Conservation (phyloP, 2,329 filamentous ascomycete species). For the Fusarium nurragi region DNA sequence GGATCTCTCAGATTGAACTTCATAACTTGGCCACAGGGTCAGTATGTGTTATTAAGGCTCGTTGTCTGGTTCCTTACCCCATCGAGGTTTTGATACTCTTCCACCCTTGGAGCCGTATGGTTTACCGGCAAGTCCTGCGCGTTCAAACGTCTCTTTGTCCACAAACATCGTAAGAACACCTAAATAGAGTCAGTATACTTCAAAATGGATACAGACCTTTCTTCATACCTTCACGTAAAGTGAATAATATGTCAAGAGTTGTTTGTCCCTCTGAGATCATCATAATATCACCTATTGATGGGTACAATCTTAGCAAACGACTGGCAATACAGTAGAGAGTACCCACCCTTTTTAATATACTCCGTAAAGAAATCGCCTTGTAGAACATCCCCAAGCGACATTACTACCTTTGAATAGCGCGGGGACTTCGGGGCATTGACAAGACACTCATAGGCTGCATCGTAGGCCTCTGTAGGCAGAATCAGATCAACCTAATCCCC, state of each 20-base stretch:
- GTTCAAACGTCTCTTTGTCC: conserved; percentile 83
- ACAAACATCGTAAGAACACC: conserved; percentile 80
- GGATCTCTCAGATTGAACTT: conserved; percentile 77
- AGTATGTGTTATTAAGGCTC: conserved; percentile 28
- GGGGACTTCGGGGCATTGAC: conserved; percentile 50
- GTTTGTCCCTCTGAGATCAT: conserved; percentile 84
- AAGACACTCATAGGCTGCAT: conserved; percentile 63
- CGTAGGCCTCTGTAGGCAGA: conserved; percentile 71
- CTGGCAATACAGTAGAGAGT: accelerated
- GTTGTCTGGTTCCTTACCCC: conserved; percentile 62
- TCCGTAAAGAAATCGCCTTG: conserved; percentile 81
- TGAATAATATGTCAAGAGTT: conserved; percentile 77
- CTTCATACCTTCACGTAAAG: conserved; percentile 70
- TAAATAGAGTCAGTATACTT: conserved; percentile 44
- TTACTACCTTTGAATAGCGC: conserved; percentile 73
- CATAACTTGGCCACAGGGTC: conserved; percentile 65
- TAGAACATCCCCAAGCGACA: conserved; percentile 77
- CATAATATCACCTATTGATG: conserved; percentile 71
- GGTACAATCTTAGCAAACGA: neutral
- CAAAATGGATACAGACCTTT: neutral
- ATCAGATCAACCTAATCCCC: conserved; percentile 69
- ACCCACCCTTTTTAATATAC: conserved; percentile 80
- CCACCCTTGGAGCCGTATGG: conserved; percentile 68
- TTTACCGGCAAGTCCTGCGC: conserved; percentile 80
- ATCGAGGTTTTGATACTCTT: conserved; percentile 73